Evolutionary conservation across 1,284 basidiomycete genomes (phyloP).

Genomic region (Apiotrichum sp.): DNA sequence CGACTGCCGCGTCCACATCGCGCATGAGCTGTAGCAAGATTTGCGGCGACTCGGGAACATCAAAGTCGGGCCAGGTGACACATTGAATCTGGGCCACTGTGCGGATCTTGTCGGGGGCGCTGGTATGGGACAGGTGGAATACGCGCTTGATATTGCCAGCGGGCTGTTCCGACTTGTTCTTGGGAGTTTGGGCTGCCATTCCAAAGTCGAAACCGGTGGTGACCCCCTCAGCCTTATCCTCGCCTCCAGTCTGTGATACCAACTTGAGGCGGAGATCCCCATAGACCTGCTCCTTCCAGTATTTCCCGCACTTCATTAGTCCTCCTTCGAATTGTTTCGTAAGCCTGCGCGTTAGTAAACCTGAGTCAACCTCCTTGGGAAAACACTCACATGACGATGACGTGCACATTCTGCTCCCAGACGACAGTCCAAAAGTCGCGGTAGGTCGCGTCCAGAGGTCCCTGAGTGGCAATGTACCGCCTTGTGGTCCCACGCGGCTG

Average conservation of each 20-base stretch:
- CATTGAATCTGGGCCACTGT: slow-evolving; percentile 70
- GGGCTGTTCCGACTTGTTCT: background rate
- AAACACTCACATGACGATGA: slow-evolving; percentile 61
- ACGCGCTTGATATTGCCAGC: slow-evolving; percentile 57
- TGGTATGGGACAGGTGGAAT: slow-evolving; percentile 61
- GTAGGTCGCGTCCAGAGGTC: slow-evolving; percentile 83
- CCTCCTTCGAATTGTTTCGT: slow-evolving; percentile 87
- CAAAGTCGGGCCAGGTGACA: slow-evolving; percentile 88
- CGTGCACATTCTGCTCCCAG: slow-evolving; percentile 53
- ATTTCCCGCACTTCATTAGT: slow-evolving; percentile 81
- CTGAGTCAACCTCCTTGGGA: background rate
- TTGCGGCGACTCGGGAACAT: slow-evolving; percentile 74
- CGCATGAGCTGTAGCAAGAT: slow-evolving; percentile 65
- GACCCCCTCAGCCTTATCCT: slow-evolving; percentile 25
- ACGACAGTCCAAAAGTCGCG: slow-evolving; percentile 82
- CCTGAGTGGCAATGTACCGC: slow-evolving; percentile 93
- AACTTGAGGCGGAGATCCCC: slow-evolving; percentile 63
- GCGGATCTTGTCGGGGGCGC: slow-evolving; percentile 57
- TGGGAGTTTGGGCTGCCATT: slow-evolving; percentile 13
- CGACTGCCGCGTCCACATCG: slow-evolving; percentile 55
- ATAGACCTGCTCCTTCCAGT: slow-evolving; percentile 72
- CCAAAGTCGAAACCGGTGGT: slow-evolving; percentile 46
- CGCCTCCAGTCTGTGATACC: slow-evolving; percentile 57
- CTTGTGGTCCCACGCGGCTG: slow-evolving; percentile 73
- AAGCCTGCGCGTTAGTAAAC: slow-evolving; percentile 72